phyloP scores from a whole-genome alignment of 495 filamentous ascomycete species.

The Hypomontagnella monticulosa region DNA sequence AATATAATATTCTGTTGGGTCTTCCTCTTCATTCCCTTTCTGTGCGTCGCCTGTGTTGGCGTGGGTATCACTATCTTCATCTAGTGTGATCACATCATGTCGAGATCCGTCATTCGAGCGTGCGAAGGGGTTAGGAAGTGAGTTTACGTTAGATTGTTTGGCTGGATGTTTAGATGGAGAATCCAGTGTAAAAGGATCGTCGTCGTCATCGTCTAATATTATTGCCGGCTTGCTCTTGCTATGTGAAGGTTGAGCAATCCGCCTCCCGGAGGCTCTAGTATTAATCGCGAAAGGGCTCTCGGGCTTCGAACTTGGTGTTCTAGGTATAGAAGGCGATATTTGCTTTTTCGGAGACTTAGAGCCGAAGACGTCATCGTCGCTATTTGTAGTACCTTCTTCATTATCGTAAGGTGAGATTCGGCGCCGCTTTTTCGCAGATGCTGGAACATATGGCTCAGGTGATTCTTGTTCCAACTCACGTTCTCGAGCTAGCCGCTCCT shows the following conservation, averaged over 20 bases:
- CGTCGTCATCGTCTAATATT: constrained; percentile 30
- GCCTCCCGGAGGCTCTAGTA: constrained; percentile 8
- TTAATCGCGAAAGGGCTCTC: constrained; percentile 8
- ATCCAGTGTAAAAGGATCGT: background rate
- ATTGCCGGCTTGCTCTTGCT: constrained; percentile 17
- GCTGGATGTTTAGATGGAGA: constrained; percentile 4
- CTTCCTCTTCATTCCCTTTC: constrained; percentile 36
- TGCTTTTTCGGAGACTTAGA: constrained; percentile 14
- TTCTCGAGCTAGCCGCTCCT: constrained; percentile 37
- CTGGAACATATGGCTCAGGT: constrained; percentile 28
- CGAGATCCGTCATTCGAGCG: background rate
- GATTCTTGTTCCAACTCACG: constrained; percentile 43
- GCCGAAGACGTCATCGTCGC: constrained; percentile 21
- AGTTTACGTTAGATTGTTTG: background rate
- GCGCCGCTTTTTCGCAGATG: constrained; percentile 44
- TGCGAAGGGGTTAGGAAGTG: background rate
- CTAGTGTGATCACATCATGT: constrained; percentile 22
- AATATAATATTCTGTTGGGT: constrained; percentile 48
- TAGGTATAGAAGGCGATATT: constrained; percentile 28
- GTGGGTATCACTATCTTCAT: constrained; percentile 30
- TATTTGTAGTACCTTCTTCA: constrained; percentile 20
- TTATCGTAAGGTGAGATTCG: constrained; percentile 31
- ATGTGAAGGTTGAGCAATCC: constrained; percentile 11
- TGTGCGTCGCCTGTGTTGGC: constrained; percentile 7
- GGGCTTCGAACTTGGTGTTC: constrained; percentile 22